A percentile compares a stretch with the other conserved stretches of the same genome.
These are phyloP conservation scores for Ganoderma sinense DNA, from an alignment of 1,284 basidiomycete genomes.

Conservation along the genomic window DNA sequence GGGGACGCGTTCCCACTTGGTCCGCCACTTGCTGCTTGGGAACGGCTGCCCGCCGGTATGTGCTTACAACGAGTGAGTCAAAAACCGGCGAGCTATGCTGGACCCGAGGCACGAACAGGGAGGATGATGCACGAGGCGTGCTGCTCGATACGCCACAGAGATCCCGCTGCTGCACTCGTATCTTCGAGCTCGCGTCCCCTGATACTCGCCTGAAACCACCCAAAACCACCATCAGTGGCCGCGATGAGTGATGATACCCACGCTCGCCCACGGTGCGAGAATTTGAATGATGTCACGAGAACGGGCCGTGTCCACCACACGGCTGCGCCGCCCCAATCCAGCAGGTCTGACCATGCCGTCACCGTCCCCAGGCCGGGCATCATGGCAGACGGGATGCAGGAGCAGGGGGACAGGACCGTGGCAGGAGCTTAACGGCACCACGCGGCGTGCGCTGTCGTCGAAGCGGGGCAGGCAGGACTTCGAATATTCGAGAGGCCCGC, in stretches of 20 bases:
- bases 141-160: neutral
- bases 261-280: neutral
- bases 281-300: conserved; percentile 1
- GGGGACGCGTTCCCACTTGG: neutral
- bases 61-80: neutral
- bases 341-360: conserved; percentile 8
- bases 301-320: neutral
- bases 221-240: neutral
- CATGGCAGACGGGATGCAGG: neutral
- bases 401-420: neutral
- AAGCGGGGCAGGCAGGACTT: neutral
- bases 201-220: neutral
- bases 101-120: neutral
- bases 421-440: conserved; percentile 4
- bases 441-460: conserved; percentile 1
- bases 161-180: conserved; percentile 5
- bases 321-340: neutral
- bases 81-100: neutral
- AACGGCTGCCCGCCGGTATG: neutral
- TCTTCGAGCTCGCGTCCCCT: conserved; percentile 5
- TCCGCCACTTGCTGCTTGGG: neutral
- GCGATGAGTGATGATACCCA: neutral
- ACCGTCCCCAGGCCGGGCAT: neutral
- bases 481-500: neutral
- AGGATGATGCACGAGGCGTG: neutral